Evolutionary conservation across 768 basidiomycete genomes (phyloP), one percentile per base, ranked within the genome.

Genomic region (Tricholoma terreum): DNA sequence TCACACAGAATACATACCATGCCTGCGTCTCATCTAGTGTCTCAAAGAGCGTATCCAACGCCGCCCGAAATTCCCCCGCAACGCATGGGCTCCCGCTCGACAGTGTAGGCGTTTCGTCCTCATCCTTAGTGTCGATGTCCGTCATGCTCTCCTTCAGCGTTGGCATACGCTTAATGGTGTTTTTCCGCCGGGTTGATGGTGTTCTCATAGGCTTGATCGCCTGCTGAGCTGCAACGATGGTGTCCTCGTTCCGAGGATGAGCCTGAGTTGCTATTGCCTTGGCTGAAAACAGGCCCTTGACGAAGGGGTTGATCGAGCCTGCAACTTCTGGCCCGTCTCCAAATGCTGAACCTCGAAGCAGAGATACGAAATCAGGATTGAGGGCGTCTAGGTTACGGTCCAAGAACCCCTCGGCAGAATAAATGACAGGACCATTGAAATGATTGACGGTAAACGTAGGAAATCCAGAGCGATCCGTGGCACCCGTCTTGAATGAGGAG

Each of bases 181-280:
- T 81, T 72, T 93, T 94, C 56, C 94, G 81, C 48, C 92, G 80
- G 0, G 89, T 96, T 0, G 93, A 96, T 0, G 95, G 95, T 0
- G 90, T 85, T 8, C 95, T 86, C 87, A 97, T 92, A 0, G 96
- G 96, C 71, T 95, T 94, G 61, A 94, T 87, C 34, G 87, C 86
- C 69, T 97, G 94, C 67, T 94, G 93, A 0, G 94, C 94, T 5
- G 94, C 84, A 14, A 98, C 95, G 59, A 98, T 95, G 0, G 95
- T 97, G 51, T 96, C 94, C 65, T 98, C 94, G 64, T 95, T 89
- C 60, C 88, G 78, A 0, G 96, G 94, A 67, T 98, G 94, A 0
- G 87, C 91, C 66, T 94, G 88, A 0, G 93, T 96, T 0, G 94
- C 92, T 59, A 99, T 94, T 2, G 89, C 88, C 67, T 92, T 93